These are phyloP conservation scores for Gnomoniopsis sp. DNA, from an alignment of 2,329 filamentous ascomycete genomes.

Conservation along the genomic window DNA sequence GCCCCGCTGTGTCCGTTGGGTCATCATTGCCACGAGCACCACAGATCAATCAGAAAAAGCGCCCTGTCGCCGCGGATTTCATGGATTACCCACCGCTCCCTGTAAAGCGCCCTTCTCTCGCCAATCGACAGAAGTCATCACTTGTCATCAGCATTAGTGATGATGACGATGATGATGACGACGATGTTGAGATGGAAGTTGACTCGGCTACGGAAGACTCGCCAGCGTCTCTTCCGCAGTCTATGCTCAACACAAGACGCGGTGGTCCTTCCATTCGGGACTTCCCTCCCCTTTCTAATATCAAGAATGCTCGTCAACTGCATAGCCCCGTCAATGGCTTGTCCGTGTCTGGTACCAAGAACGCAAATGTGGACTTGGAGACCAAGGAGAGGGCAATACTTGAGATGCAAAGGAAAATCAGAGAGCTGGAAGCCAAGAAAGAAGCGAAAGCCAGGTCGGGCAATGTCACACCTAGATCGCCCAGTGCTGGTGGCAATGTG, in stretches of 20 bases:
- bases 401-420: constrained; percentile 56
- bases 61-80: constrained; percentile 65
- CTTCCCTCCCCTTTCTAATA: constrained; percentile 40
- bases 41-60: constrained; percentile 32
- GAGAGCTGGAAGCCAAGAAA: constrained; percentile 48
- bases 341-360: constrained; percentile 9
- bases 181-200: constrained; percentile 66
- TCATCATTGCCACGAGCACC: constrained; percentile 16
- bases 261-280: constrained; percentile 38
- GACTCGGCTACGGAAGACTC: constrained; percentile 48
- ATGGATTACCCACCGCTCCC: constrained; percentile 49
- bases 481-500: constrained; percentile 20
- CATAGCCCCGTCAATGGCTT: constrained; percentile 34
- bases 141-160: constrained; percentile 87
- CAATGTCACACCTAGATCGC: constrained; percentile 27
- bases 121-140: constrained; percentile 54
- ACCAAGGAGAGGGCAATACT: constrained; percentile 57
- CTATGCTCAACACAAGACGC: constrained; percentile 28
- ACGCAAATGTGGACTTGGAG: constrained; percentile 10
- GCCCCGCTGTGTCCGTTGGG: not conserved
- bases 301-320: constrained; percentile 33
- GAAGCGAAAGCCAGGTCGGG: constrained; percentile 43
- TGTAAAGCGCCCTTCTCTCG: constrained; percentile 61
- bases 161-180: constrained; percentile 53
- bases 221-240: constrained; percentile 30